Conservation (phyloP, 164 flowering plant species). For the Kalanchoe fedtschenkoi region DNA sequence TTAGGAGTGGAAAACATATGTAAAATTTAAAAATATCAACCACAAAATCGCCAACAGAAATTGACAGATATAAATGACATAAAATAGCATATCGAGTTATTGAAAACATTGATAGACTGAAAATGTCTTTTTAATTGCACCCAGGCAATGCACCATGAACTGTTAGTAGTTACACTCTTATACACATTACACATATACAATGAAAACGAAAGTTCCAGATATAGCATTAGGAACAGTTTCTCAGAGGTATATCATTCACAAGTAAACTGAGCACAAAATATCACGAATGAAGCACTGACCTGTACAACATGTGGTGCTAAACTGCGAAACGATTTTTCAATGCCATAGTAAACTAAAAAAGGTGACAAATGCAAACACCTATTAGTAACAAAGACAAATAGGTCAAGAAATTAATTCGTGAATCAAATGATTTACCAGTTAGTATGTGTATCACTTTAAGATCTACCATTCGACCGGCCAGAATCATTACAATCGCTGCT, state of each 20-base stretch:
- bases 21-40: neutral
- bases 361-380: neutral
- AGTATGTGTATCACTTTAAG: slow-evolving; percentile 48
- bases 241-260: neutral
- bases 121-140: neutral
- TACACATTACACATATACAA: neutral
- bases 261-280: neutral
- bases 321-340: slow-evolving; percentile 60
- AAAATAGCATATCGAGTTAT: neutral
- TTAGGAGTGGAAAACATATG: neutral
- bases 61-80: neutral
- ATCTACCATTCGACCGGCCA: slow-evolving; percentile 75
- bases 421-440: slow-evolving; percentile 41
- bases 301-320: slow-evolving; percentile 82
- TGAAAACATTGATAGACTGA: neutral
- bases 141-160: neutral
- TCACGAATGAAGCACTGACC: slow-evolving; percentile 26
- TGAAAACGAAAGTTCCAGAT: neutral
- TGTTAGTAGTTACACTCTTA: neutral
- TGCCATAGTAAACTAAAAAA: slow-evolving; percentile 76
- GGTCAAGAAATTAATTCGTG: neutral
- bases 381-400: neutral
- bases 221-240: neutral
- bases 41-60: neutral
- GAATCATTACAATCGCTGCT: slow-evolving; percentile 53